Percentiles rank a stretch among this genome's conserved stretches.
Conservation (phyloP, 1,284 basidiomycete genomes). For the Puccinia triticina region DNA sequence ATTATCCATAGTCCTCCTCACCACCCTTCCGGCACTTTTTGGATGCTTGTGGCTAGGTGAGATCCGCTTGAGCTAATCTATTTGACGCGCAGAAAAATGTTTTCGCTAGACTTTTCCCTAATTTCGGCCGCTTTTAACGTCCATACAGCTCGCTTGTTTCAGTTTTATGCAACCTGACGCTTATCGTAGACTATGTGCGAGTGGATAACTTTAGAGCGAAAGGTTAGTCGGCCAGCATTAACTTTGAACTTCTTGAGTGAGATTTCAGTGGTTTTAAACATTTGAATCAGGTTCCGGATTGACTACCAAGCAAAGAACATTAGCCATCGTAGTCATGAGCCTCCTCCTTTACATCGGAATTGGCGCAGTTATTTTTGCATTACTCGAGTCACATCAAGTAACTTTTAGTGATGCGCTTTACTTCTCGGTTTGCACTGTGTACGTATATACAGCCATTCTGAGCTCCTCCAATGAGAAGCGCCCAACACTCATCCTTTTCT, state of each 20-base stretch:
- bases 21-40: neutral
- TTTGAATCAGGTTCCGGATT: constrained; percentile 39
- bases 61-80: neutral
- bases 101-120: too few species aligned
- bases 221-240: constrained; percentile 17
- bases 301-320: constrained; percentile 50
- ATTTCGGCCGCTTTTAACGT: neutral
- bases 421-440: constrained; percentile 50
- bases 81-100: neutral
- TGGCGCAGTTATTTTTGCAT: constrained; percentile 35
- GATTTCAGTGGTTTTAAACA: neutral
- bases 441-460: neutral
- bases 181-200: constrained; percentile 35
- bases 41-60: constrained; percentile 49
- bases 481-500: neutral
- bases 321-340: constrained; percentile 37
- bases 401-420: constrained; percentile 46
- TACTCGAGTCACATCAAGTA: constrained; percentile 13
- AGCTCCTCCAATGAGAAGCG: neutral
- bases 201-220: constrained; percentile 45
- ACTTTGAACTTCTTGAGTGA: neutral
- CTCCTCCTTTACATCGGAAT: constrained; percentile 35
- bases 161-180: constrained; percentile 13
- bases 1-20: neutral
- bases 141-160: constrained; percentile 23